phyloP scores from a whole-genome alignment of 2,329 filamentous ascomycete species.

The Fusarium sp. region DNA sequence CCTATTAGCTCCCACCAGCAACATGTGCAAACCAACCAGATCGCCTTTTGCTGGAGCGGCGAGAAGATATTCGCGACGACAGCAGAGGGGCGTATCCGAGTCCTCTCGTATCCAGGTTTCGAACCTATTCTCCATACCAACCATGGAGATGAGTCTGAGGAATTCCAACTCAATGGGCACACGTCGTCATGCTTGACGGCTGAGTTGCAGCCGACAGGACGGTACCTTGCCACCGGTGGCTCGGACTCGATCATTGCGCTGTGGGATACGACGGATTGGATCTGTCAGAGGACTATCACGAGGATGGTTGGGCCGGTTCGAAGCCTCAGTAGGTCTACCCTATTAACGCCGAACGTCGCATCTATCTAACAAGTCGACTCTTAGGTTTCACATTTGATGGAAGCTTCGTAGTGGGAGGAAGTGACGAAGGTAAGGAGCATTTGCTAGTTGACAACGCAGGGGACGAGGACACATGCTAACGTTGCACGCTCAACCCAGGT shows the following conservation, averaged over 20 bases:
- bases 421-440: slow-evolving; percentile 71
- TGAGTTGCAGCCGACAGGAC: slow-evolving; percentile 77
- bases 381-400: slow-evolving; percentile 83
- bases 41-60: slow-evolving; percentile 80
- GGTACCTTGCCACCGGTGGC: slow-evolving; percentile 80
- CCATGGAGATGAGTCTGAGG: slow-evolving; percentile 58
- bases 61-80: slow-evolving; percentile 78
- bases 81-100: slow-evolving; percentile 76
- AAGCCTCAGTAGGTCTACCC: slow-evolving; percentile 68
- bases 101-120: slow-evolving; percentile 75
- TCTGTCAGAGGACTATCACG: slow-evolving; percentile 78
- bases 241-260: slow-evolving; percentile 80
- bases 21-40: slow-evolving; percentile 75
- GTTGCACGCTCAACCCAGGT: slow-evolving; percentile 49
- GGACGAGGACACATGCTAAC: slow-evolving; percentile 7
- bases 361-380: slow-evolving; percentile 22
- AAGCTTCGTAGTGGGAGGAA: slow-evolving; percentile 78
- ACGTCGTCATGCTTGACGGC: slow-evolving; percentile 78
- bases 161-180: slow-evolving; percentile 77
- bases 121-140: slow-evolving; percentile 65
- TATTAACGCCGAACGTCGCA: not conserved
- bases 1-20: slow-evolving; percentile 71
- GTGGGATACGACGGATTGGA: slow-evolving; percentile 84
- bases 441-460: no score
- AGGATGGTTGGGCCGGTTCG: slow-evolving; percentile 77